These are phyloP conservation scores for Ampelocalamus luodianensis DNA, from an alignment of 176 grass and related monocot species.

Conservation along the genomic window DNA sequence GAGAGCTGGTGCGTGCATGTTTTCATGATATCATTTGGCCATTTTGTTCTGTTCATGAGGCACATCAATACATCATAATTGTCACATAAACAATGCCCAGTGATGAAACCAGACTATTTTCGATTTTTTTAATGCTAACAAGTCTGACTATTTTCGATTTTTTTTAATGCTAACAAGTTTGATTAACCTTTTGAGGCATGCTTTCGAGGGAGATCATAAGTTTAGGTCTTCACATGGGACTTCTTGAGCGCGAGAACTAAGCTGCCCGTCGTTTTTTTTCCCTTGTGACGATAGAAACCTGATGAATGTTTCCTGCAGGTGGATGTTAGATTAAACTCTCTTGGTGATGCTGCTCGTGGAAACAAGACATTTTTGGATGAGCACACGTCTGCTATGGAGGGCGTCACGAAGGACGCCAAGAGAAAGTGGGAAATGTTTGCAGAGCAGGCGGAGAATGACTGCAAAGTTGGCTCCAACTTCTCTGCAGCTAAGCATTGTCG, in stretches of 20 bases:
- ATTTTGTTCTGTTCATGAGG: background rate
- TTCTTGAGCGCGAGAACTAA: background rate
- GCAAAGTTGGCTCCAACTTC: conserved; percentile 64
- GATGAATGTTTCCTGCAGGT: conserved; percentile 61
- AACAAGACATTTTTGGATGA: conserved; percentile 77
- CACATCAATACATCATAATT: conserved; percentile 6
- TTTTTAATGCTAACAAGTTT: too few species aligned
- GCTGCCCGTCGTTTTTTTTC: background rate
- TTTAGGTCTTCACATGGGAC: background rate
- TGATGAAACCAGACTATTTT: background rate
- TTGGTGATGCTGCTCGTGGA: conserved; percentile 67
- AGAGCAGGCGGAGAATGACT: conserved; percentile 73
- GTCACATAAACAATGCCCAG: background rate
- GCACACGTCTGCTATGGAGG: conserved; percentile 62
- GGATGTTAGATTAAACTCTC: conserved; percentile 63
- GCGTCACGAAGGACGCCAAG: conserved; percentile 79
- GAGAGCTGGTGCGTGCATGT: conserved; percentile 68
- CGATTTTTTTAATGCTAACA: too few species aligned
- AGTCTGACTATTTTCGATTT: background rate
- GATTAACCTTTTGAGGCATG: background rate
- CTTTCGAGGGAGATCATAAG: background rate
- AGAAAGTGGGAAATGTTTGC: conserved; percentile 96
- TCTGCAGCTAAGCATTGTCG: conserved; percentile 89
- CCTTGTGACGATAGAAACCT: background rate
- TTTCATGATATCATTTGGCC: background rate